Evolutionary conservation across 352 stramenopile genomes (phyloP).

Genomic region (Phytophthora rubi): DNA sequence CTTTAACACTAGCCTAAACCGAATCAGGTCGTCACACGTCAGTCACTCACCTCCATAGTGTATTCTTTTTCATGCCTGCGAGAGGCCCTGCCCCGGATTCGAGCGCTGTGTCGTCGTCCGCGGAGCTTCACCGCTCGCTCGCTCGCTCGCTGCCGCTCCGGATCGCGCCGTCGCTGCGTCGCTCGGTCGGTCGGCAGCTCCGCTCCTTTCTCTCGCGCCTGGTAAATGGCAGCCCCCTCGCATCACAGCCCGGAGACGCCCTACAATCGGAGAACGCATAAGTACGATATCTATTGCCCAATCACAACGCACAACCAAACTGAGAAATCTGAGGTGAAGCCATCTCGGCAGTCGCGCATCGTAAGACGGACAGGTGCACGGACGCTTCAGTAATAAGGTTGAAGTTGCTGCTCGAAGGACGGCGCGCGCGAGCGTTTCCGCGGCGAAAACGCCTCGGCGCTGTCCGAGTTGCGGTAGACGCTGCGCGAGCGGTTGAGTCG

Average conservation of each 20-base stretch:
- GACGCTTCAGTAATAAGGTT: constrained; percentile 22
- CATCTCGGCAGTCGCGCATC: constrained; percentile 27
- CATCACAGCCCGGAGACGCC: neutral
- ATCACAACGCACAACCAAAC: constrained; percentile 9
- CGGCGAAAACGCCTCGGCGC: constrained; percentile 26
- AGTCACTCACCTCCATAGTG: constrained; percentile 35
- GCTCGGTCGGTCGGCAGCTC: constrained; percentile 22
- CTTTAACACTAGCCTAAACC: constrained; percentile 15
- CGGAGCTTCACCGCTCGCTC: neutral
- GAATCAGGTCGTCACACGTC: neutral
- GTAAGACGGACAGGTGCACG: too few species aligned
- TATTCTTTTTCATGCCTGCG: constrained; percentile 43
- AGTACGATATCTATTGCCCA: constrained; percentile 36
- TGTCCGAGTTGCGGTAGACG: constrained; percentile 32
- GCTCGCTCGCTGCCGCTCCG: constrained; percentile 14
- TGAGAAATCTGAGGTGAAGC: constrained; percentile 31
- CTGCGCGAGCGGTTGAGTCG: constrained; percentile 42
- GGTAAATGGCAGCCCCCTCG: constrained; percentile 19
- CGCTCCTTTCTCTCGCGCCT: constrained; percentile 28
- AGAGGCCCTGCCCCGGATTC: neutral
- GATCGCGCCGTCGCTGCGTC: constrained; percentile 28
- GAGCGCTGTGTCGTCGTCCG: constrained; percentile 8
- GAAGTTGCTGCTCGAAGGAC: constrained; percentile 31
- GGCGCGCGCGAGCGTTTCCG: constrained; percentile 34
- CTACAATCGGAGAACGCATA: constrained; percentile 3